Base-by-base conservation (phyloP, 495 filamentous ascomycete species). In the Diplogelasinospora grovesii region DNA sequence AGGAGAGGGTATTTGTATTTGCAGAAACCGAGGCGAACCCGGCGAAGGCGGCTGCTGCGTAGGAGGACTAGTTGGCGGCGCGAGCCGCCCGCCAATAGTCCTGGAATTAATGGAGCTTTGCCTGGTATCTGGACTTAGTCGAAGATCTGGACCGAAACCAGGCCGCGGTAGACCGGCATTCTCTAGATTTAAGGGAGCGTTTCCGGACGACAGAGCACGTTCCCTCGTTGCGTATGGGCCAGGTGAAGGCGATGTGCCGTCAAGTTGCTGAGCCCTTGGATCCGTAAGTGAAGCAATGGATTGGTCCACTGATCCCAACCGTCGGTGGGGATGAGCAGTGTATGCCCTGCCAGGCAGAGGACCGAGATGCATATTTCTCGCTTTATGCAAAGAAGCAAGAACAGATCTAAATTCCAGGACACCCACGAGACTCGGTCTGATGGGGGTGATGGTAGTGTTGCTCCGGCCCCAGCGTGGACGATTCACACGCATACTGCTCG, bases 351-450 rank as follows among this genome's bases (percentile, higher is more conserved):
- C 59, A 47, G 82, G 72, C 23, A 94, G 78, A 9, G 79, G 78
- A 14, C 75, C 66, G 24, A 82, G 68, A 34, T 80, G 75, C 32
- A 83, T 74, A 45, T 85, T 90, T 49, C 83, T 75, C 22, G 81
- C 82, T 50, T 79, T 86, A 48, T 92, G 78, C 33, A 97, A 63
- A 3, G 86, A 84, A 5, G 82, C 81, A 33, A 99, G 69, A 9
- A 96, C 83, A 2, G 89, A 86, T 44, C 86, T 78, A 52, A 99
- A 99, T 61, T 99, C 93, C 38, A 99, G 65, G 4, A 83, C 93
- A 31, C 93, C 93, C 5, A 97, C 85, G 15, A 99, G 63, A 66
- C 89, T 96, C 4, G 93, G 89, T 22, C 93, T 75, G 43, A 97
- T 96, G 1, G 87, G 82, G 31, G 77, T 83, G 43, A 86, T 67